Conservation (phyloP, 2,329 filamentous ascomycete genomes). For the Coniochaeta hoffmannii region DNA sequence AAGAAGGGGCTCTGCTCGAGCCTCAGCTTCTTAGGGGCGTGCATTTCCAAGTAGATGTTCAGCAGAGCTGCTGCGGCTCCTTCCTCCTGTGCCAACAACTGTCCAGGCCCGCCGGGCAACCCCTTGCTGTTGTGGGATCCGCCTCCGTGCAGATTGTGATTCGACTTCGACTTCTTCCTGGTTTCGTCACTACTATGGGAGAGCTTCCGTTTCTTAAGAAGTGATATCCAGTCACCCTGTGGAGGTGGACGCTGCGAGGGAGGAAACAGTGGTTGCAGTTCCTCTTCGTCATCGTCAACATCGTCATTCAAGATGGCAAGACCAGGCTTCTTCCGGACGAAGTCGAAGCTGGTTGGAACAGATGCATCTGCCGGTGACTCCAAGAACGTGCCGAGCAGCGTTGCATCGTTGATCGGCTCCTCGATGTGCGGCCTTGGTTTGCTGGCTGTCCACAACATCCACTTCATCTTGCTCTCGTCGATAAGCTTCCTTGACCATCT, state of each 20-base stretch:
- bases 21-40: conserved; percentile 15
- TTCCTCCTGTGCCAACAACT: background rate
- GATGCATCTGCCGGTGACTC: background rate
- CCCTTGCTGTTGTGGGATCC: background rate
- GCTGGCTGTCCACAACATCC: conserved; percentile 17
- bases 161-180: background rate
- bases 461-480: conserved; percentile 17
- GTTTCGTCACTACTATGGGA: background rate
- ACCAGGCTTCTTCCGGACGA: conserved; percentile 12
- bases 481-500: conserved; percentile 16
- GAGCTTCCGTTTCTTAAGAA: background rate
- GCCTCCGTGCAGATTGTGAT: background rate
- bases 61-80: conserved; percentile 10
- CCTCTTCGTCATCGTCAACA: conserved; percentile 15
- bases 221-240: background rate
- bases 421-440: background rate
- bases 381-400: conserved; percentile 11
- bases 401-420: conserved; percentile 14
- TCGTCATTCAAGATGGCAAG: conserved; percentile 12
- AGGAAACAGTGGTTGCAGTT: background rate
- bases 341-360: conserved; percentile 14
- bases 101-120: background rate
- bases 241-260: background rate
- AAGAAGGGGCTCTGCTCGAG: too few species aligned
- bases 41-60: conserved; percentile 17